Evolutionary conservation across 208 protist species (phyloP).

Genomic region (Trypanosoma brucei): DNA sequence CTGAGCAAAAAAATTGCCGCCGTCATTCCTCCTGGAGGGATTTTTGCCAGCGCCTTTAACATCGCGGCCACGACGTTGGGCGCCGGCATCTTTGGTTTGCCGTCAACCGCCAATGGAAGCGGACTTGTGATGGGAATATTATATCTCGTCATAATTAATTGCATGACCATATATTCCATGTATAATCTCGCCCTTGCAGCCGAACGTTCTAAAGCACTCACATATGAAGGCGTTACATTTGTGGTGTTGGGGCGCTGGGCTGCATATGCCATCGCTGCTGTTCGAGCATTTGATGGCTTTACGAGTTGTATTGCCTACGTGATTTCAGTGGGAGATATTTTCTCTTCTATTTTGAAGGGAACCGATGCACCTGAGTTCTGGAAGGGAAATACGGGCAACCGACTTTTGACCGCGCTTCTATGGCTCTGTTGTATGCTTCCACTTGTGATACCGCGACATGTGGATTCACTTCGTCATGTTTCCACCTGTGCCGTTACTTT

Average conservation of each 20-base stretch:
- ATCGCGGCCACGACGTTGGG: constrained; percentile 46
- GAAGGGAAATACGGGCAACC: constrained; percentile 23
- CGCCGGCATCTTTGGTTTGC: constrained; percentile 59
- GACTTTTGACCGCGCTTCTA: constrained; percentile 37
- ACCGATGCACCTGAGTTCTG: constrained; percentile 15
- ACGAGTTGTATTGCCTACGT: constrained; percentile 55
- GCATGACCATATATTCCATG: constrained; percentile 48
- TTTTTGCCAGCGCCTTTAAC: constrained; percentile 43
- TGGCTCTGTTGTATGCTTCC: constrained; percentile 66
- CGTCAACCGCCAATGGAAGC: constrained; percentile 43
- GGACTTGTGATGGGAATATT: constrained; percentile 43
- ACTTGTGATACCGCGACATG: constrained; percentile 47
- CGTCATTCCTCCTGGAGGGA: constrained; percentile 45
- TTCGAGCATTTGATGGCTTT: constrained; percentile 32
- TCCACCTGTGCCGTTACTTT: constrained; percentile 46
- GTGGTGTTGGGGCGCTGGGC: constrained; percentile 27
- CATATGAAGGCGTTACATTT: constrained; percentile 38
- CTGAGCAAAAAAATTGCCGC: constrained; percentile 14
- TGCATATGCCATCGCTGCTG: constrained; percentile 28
- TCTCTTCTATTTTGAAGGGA: constrained; percentile 30
- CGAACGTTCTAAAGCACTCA: constrained; percentile 31
- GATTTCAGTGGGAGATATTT: constrained; percentile 40
- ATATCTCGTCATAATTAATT: constrained; percentile 33
- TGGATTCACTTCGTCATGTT: constrained; percentile 60
- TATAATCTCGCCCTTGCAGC: constrained; percentile 34